A percentile compares a stretch with the other conserved stretches of the same genome.
These are phyloP conservation scores for Penicillium subrubescens DNA, from an alignment of 495 filamentous ascomycete species.

Conservation along the genomic window DNA sequence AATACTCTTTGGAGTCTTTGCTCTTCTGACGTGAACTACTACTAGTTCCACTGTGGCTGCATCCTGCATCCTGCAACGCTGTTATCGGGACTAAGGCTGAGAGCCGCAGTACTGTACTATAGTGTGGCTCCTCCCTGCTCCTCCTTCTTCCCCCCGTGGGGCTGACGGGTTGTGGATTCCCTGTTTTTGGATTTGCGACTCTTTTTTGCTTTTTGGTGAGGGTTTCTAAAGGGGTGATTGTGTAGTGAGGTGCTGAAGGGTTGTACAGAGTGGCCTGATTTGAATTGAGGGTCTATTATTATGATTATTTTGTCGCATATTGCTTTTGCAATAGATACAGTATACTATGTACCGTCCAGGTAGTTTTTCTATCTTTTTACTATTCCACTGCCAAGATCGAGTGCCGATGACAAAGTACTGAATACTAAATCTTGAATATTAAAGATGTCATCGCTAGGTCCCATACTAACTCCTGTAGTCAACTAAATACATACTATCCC, in stretches of 20 bases:
- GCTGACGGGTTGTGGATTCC: slow-evolving; percentile 5
- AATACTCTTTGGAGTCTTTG: neutral
- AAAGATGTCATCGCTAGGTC: neutral
- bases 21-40: slow-evolving; percentile 6
- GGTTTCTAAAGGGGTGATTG: neutral
- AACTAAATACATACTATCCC: neutral
- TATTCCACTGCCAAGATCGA: too few species aligned
- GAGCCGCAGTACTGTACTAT: neutral
- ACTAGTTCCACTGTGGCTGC: too few species aligned
- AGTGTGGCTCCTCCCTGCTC: neutral
- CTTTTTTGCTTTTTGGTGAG: neutral
- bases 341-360: neutral
- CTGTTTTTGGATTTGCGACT: neutral
- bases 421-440: neutral
- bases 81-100: neutral
- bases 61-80: neutral
- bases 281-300: neutral
- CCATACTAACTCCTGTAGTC: neutral
- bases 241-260: neutral
- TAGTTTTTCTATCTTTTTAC: too few species aligned
- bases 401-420: neutral
- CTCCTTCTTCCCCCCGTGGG: neutral
- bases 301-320: neutral
- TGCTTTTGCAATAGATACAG: neutral
- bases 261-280: neutral